Base-by-base conservation (phyloP, 2,329 filamentous ascomycete genomes). In the Aspergillus pseudoviridinutans region DNA sequence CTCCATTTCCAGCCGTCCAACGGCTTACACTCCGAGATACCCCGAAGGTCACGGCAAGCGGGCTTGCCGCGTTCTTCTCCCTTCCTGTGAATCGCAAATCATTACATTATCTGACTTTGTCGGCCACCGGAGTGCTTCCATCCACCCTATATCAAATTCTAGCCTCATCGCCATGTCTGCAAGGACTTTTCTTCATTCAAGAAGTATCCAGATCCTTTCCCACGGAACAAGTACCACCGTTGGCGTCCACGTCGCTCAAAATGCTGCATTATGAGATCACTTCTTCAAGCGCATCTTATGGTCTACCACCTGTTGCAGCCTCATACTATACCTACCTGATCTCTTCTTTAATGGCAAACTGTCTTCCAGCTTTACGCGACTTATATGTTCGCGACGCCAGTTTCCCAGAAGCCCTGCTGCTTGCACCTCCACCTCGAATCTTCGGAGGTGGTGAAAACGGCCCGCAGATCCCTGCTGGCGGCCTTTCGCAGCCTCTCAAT, bases 241-340 rank as follows among this genome's bases (percentile, higher is more conserved):
- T 97, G 53, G 74, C 82, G 6, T 95, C 91, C 2, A 79, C 76
- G 54, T 87, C 87, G 17, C 82, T 97, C 22, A 78, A 81, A 63
- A 88, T 85, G 2, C 78, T 97, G 14, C 88, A 93, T 65, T 97
- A 87, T 70, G 93, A 97, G 74, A 90, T 97, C 70, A 88, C 85
- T 10, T 74, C 73, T 6, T 58, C 67, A 3, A 77, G 84, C 0
- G 84, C 85, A 24, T 80, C 86, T 10, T 88, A 85, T 59, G 74
- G 78, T 10, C 71, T 82, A 52, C 78, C 81, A 51, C 75, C 79
- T 0, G 79, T 82, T 1, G 76, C 79, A 6, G 75, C 78, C 25
- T 83, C 81, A 20, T 95, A 96, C 77, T 96, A 97, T 74, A 84
- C 85, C 59, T 96, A 96, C 74, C 84, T 97, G 22, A 87, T 91